These are phyloP conservation scores for Fusarium bulbicola DNA, from an alignment of 2,329 filamentous ascomycete species.

Conservation along the genomic window DNA sequence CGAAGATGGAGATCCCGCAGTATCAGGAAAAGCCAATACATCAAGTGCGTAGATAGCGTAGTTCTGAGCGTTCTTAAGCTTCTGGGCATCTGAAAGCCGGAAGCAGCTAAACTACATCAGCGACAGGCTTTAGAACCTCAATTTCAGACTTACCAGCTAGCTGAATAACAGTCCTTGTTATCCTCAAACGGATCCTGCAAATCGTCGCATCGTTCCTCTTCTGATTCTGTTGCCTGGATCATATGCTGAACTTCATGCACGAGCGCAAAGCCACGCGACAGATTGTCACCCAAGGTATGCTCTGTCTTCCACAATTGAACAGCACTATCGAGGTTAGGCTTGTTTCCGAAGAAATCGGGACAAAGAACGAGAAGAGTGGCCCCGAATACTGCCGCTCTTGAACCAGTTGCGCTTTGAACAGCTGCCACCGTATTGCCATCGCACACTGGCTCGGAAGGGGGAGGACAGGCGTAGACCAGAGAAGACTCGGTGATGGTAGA, in stretches of 20 bases:
- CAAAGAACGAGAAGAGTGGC: neutral
- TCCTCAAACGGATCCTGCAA: neutral
- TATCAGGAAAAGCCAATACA: neutral
- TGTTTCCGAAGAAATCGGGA: neutral
- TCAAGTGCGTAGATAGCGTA: neutral
- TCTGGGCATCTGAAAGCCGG: neutral
- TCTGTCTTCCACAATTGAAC: neutral
- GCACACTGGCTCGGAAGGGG: neutral
- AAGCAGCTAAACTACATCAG: neutral
- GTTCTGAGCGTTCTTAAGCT: neutral
- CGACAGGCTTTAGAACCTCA: accelerated
- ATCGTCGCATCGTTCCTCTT: neutral
- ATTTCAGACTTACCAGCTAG: neutral
- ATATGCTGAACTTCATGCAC: neutral
- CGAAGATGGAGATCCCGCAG: neutral
- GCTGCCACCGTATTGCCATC: neutral
- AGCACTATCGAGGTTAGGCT: neutral
- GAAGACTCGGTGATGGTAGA: neutral
- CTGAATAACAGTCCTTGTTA: neutral
- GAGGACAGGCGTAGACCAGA: neutral
- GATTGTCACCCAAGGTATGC: neutral
- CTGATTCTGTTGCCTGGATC: neutral
- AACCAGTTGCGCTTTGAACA: neutral
- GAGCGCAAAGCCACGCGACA: neutral
- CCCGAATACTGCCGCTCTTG: neutral